Conservation (phyloP, 1,284 basidiomycete genomes). For the Takashimella tepidaria region DNA sequence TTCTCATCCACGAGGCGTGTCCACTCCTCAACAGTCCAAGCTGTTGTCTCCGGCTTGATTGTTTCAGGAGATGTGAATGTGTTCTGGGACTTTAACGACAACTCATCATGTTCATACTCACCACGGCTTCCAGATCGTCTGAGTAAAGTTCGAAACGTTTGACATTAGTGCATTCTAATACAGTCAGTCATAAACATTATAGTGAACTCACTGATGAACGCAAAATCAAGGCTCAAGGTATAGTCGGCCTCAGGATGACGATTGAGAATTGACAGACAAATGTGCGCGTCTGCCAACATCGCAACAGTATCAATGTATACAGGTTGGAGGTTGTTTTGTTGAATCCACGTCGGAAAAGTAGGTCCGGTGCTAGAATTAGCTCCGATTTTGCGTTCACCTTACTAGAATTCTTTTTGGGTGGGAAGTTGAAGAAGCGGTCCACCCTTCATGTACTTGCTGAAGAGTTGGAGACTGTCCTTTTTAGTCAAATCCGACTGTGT, state of each 20-base stretch:
- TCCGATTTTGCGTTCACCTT: slow-evolving; percentile 3
- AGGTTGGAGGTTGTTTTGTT: slow-evolving; percentile 25
- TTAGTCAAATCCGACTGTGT: not conserved
- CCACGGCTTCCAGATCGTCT: slow-evolving; percentile 32
- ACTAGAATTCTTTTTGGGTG: slow-evolving; percentile 33
- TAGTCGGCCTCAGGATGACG: slow-evolving; percentile 35
- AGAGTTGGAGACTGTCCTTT: slow-evolving; percentile 23
- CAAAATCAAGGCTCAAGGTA: not conserved
- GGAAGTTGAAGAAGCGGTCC: slow-evolving; percentile 31
- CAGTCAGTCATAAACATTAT: not conserved
- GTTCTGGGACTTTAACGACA: slow-evolving; percentile 27
- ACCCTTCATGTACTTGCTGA: slow-evolving; percentile 37
- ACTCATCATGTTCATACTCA: slow-evolving; percentile 10
- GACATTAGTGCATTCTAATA: slow-evolving; percentile 19
- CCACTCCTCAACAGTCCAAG: slow-evolving; percentile 13
- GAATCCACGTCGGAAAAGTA: slow-evolving; percentile 34
- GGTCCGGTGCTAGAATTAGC: slow-evolving; percentile 25
- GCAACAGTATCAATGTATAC: slow-evolving; percentile 37
- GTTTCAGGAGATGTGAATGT: slow-evolving; percentile 30
- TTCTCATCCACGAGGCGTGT: not conserved
- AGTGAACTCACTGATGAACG: not conserved
- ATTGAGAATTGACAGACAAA: slow-evolving; percentile 37
- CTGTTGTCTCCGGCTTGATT: slow-evolving; percentile 24
- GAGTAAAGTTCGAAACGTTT: slow-evolving; percentile 37
- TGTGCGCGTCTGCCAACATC: slow-evolving; percentile 24